Conservation (phyloP, 2,329 filamentous ascomycete genomes). For the Neurospora sp. region DNA sequence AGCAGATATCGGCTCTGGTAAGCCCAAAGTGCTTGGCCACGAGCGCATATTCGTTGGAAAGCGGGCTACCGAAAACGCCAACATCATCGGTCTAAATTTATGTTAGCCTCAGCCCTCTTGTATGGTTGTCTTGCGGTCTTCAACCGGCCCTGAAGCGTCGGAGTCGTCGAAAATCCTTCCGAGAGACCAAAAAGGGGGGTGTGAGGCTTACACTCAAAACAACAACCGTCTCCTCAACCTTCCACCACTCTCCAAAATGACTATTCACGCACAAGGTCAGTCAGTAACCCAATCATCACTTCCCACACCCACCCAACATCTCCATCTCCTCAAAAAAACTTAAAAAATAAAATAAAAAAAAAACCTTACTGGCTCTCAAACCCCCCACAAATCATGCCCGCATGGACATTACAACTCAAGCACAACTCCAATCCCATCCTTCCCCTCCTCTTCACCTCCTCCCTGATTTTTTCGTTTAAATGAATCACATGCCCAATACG, state of each 20-base stretch:
- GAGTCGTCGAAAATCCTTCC: no score
- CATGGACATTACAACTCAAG: conserved; percentile 70
- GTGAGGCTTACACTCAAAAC: conserved; percentile 54
- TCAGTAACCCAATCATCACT: background rate
- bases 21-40: conserved; percentile 62
- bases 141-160: background rate
- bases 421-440: conserved; percentile 64
- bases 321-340: background rate
- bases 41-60: conserved; percentile 69
- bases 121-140: background rate
- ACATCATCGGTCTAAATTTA: conserved; percentile 64
- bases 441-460: conserved; percentile 39
- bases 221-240: conserved; percentile 46
- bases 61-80: conserved; percentile 65
- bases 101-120: background rate
- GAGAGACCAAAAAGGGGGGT: no score
- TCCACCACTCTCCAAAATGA: conserved; percentile 68
- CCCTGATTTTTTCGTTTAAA: conserved; percentile 50
- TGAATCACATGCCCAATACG: conserved; percentile 73
- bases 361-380: conserved; percentile 45
- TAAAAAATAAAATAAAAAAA: background rate
- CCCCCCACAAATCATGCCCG: conserved; percentile 58
- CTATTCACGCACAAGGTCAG: conserved; percentile 4
- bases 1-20: conserved; percentile 31
- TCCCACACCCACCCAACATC: background rate